Evolutionary conservation across 2,329 filamentous ascomycete species (phyloP).

Genomic region (Endoconidiophora laricicola): DNA sequence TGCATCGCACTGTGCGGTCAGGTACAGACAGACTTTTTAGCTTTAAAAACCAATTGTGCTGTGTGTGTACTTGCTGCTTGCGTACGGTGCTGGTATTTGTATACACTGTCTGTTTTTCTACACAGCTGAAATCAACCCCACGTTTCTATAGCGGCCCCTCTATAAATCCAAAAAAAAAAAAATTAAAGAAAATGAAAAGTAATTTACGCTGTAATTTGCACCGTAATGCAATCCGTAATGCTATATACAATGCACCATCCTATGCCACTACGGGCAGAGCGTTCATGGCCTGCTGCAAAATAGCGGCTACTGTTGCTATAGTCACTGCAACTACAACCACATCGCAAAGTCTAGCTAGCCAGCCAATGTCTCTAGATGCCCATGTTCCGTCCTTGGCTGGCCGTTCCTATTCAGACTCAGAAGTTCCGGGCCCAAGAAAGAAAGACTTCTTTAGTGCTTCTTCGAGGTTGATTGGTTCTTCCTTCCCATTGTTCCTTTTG

Average conservation of each 20-base stretch:
- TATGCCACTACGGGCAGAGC: not conserved
- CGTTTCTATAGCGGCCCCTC: not conserved
- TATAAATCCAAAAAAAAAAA: too few relatives aligned
- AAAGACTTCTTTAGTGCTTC: constrained; percentile 1
- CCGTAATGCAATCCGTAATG: not conserved
- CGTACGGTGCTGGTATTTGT: too few relatives aligned
- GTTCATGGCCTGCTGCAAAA: too few relatives aligned
- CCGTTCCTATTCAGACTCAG: not conserved
- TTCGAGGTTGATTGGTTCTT: constrained; percentile 4
- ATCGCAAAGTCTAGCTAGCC: too few relatives aligned
- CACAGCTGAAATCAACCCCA: not conserved
- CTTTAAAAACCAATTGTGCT: too few relatives aligned
- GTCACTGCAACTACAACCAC: too few relatives aligned
- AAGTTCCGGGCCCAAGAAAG: not conserved
- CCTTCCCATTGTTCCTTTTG: constrained; percentile 2
- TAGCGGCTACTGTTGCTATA: too few relatives aligned
- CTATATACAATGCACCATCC: not conserved
- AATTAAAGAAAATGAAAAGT: too few relatives aligned
- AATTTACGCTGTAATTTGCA: not conserved
- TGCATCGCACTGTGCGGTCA: not conserved
- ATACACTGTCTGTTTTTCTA: not conserved
- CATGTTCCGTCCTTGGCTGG: not conserved
- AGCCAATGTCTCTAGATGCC: too few relatives aligned
- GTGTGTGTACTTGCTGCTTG: too few relatives aligned
- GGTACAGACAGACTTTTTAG: too few relatives aligned